Percentiles rank a stretch among this genome's conserved stretches.
Conservation (phyloP, 208 protist species). For the Leptomonas seymouri region DNA sequence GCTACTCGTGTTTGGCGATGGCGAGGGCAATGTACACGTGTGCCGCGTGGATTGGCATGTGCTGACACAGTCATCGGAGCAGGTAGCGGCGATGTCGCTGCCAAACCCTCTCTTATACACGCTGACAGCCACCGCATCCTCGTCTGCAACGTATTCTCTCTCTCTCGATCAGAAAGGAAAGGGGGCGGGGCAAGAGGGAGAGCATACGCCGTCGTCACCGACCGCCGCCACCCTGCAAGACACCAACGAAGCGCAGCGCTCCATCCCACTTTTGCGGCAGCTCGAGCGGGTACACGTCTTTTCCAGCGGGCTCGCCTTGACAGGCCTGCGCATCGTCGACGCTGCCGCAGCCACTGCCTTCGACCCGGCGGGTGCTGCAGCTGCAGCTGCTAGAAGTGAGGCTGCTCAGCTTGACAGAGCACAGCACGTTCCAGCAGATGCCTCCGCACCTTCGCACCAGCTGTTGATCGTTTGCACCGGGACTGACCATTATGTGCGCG, state of each 20-base stretch:
- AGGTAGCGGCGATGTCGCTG: slow-evolving; percentile 39
- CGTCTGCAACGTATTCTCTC: neutral
- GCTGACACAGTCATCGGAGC: slow-evolving; percentile 26
- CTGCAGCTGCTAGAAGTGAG: neutral
- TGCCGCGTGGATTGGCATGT: slow-evolving; percentile 49
- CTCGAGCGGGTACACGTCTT: slow-evolving; percentile 52
- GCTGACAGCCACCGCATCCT: too few relatives aligned
- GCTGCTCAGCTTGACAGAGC: neutral
- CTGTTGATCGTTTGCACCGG: slow-evolving; percentile 71
- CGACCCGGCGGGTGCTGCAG: neutral
- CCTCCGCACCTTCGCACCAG: slow-evolving; percentile 2
- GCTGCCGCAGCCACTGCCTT: slow-evolving; percentile 8
- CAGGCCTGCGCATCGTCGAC: slow-evolving; percentile 30
- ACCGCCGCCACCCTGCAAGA: neutral
- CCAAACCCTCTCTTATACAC: slow-evolving; percentile 43
- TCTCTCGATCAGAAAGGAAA: neutral
- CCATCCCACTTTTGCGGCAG: slow-evolving; percentile 31
- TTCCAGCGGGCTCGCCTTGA: slow-evolving; percentile 36
- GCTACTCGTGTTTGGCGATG: slow-evolving; percentile 71
- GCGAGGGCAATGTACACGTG: slow-evolving; percentile 73
- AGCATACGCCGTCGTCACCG: neutral
- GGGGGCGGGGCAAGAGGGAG: neutral
- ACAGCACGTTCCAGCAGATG: neutral
- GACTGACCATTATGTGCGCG: slow-evolving; percentile 60
- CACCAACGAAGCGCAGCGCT: slow-evolving; percentile 31